Evolutionary conservation across 1,284 basidiomycete species (phyloP), one percentile per base, ranked within the genome.

Genomic region (Moesziomyces globuligerus): DNA sequence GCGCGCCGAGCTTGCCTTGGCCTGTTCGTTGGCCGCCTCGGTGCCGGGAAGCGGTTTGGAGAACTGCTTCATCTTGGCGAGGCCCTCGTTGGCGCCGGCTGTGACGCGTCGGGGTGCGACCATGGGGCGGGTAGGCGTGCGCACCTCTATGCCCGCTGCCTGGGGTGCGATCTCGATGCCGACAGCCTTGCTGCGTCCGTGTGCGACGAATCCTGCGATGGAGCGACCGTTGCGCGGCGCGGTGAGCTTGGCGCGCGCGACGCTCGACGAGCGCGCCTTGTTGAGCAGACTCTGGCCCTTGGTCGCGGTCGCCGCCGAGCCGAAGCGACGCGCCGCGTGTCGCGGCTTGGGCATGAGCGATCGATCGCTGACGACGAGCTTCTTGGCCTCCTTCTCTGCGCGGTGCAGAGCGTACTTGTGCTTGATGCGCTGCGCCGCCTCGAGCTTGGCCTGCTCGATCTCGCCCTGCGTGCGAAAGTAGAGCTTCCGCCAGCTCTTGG

Each of bases 381-480:
- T 70, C 29, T 74, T 78, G 10, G 70, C 71, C 4, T 75, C 73
- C 43, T 76, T 77, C 45, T 70, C 71, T 7, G 74, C 75, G 9
- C 65, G 49, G 47, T 74, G 73, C 59, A 74, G 70, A 3, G 66
- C 75, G 46, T 76, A 78, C 24, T 75, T 74, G 18, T 72, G 70
- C 56, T 74, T 74, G 62, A 78, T 74, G 15, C 72, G 50, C 25
- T 68, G 64, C 2, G 64, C 66, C 1, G 73, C 76, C 23, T 67
- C 69, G 3, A 54, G 51, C 41, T 74, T 75, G 48, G 67, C 70
- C 26, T 70, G 58, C 36, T 77, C 72, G 25, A 52, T 68, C 43
- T 77, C 58, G 6, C 72, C 71, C 47, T 72, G 56, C 34, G 75
- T 73, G 18, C 48, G 48, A 9, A 70, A 51, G 51, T 79, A 79